Conservation (phyloP, 176 grass and related monocot genomes). For the Panicum miliaceum region DNA sequence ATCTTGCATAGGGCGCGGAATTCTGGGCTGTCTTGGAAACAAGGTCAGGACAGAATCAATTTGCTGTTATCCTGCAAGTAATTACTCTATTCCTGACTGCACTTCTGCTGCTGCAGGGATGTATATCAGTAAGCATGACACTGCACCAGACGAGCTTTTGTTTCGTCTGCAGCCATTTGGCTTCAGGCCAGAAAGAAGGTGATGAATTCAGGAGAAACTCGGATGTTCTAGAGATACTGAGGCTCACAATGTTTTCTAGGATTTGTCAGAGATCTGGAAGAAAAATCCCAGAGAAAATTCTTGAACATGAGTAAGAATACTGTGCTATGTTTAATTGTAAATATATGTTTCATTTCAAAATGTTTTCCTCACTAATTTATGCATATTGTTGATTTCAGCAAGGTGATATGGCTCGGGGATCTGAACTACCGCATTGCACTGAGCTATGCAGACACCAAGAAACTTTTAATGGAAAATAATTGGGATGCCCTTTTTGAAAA, state of each 20-base stretch:
- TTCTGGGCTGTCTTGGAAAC: slow-evolving; percentile 91
- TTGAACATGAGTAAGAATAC: slow-evolving; percentile 87
- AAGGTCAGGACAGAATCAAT: slow-evolving; percentile 63
- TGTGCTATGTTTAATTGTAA: slow-evolving; percentile 14
- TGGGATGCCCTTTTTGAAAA: slow-evolving; percentile 83
- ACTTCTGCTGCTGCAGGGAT: slow-evolving; percentile 62
- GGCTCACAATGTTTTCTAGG: slow-evolving; percentile 75
- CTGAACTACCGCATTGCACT: slow-evolving; percentile 94
- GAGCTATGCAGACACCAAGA: slow-evolving; percentile 65
- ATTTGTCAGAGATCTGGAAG: slow-evolving; percentile 67
- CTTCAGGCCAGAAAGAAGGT: slow-evolving; percentile 94
- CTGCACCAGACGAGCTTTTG: slow-evolving; percentile 90
- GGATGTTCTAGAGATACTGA: slow-evolving; percentile 80
- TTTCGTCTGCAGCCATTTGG: slow-evolving; percentile 90
- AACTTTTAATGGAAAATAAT: slow-evolving; percentile 70
- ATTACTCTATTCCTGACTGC: slow-evolving; percentile 37
- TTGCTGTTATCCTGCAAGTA: slow-evolving; percentile 28
- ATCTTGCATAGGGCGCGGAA: slow-evolving; percentile 78
- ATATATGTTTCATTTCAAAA: slow-evolving; percentile 16
- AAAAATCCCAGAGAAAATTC: slow-evolving; percentile 80
- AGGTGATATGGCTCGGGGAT: slow-evolving; percentile 84
- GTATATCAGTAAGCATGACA: slow-evolving; percentile 94
- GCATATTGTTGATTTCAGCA: slow-evolving; percentile 60
- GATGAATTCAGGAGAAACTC: slow-evolving; percentile 88
- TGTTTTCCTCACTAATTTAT: slow-evolving; percentile 33